Conservation (phyloP, 345 rosid species). For the Euphorbia lathyris region DNA sequence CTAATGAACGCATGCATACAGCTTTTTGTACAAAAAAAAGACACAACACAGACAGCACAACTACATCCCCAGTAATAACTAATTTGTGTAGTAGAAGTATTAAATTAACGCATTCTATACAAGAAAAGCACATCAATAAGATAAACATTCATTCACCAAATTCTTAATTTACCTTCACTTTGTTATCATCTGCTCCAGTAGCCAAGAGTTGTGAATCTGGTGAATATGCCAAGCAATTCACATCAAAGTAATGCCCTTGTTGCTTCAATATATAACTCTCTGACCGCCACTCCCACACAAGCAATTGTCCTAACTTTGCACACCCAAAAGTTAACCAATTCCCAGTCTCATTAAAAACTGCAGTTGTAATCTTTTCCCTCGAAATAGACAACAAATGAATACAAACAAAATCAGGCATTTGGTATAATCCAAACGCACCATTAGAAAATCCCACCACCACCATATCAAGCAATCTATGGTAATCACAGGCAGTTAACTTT, state of each 20-base stretch:
- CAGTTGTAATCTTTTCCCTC: slow-evolving; percentile 83
- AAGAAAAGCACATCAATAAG: neutral
- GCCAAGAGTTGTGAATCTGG: slow-evolving; percentile 93
- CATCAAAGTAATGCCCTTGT: slow-evolving; percentile 97
- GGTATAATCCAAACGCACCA: slow-evolving; percentile 89
- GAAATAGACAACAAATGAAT: slow-evolving; percentile 78
- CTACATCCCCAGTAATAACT: neutral
- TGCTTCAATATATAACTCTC: slow-evolving; percentile 96
- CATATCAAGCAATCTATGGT: slow-evolving; percentile 79
- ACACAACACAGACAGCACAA: neutral
- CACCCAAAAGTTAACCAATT: slow-evolving; percentile 97
- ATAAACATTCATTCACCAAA: neutral
- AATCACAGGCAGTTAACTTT: slow-evolving; percentile 70
- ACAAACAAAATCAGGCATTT: slow-evolving; percentile 95
- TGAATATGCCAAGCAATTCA: slow-evolving; percentile 81
- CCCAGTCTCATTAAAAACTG: slow-evolving; percentile 78
- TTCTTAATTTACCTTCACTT: slow-evolving; percentile 68
- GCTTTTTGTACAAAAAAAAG: neutral
- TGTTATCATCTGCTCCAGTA: slow-evolving; percentile 96
- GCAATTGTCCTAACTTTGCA: slow-evolving; percentile 88
- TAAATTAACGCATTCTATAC: neutral
- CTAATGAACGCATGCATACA: neutral
- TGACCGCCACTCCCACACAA: slow-evolving; percentile 97
- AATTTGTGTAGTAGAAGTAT: neutral
- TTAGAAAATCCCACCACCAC: slow-evolving; percentile 85